Conservation (phyloP, 192 early-diverging fungal species). For the Coemansia aciculifera region DNA sequence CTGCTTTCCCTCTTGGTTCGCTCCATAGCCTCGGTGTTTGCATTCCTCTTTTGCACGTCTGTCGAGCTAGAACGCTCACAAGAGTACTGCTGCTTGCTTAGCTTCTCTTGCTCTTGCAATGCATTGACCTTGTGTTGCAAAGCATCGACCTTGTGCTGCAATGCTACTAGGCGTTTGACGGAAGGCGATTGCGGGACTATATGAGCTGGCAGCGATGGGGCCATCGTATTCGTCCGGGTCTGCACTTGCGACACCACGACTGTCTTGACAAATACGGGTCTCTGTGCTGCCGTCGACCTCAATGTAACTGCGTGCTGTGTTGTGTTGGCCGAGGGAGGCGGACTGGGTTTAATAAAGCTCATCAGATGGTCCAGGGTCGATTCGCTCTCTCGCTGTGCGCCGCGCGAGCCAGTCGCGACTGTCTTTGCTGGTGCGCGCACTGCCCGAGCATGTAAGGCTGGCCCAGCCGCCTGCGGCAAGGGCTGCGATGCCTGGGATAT, state of each 20-base stretch:
- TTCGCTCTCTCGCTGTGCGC: constrained; percentile 14
- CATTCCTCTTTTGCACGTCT: not conserved
- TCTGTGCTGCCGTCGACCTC: not conserved
- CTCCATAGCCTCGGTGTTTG: not conserved
- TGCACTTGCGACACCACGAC: constrained; percentile 32
- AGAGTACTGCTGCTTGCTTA: constrained; percentile 14
- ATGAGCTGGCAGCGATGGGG: constrained; percentile 17
- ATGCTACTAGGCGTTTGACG: constrained; percentile 12
- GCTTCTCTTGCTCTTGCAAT: constrained; percentile 8
- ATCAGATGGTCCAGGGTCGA: constrained; percentile 39
- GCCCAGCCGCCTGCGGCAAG: not conserved
- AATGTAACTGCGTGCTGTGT: not conserved
- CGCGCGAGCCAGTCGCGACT: not conserved
- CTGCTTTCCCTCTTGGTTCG: not conserved
- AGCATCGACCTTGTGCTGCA: constrained; percentile 4
- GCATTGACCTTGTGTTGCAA: constrained; percentile 7
- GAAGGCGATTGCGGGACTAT: constrained; percentile 15
- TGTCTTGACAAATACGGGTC: constrained; percentile 28
- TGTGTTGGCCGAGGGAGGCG: constrained; percentile 12
- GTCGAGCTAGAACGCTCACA: not conserved
- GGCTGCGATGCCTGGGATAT: not conserved
- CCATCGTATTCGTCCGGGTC: constrained; percentile 17
- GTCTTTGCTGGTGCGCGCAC: constrained; percentile 1
- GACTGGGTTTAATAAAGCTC: constrained; percentile 41
- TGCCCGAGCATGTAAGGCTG: not conserved